Conservation (phyloP, 495 filamentous ascomycete species). For the Aspergillus steynii region DNA sequence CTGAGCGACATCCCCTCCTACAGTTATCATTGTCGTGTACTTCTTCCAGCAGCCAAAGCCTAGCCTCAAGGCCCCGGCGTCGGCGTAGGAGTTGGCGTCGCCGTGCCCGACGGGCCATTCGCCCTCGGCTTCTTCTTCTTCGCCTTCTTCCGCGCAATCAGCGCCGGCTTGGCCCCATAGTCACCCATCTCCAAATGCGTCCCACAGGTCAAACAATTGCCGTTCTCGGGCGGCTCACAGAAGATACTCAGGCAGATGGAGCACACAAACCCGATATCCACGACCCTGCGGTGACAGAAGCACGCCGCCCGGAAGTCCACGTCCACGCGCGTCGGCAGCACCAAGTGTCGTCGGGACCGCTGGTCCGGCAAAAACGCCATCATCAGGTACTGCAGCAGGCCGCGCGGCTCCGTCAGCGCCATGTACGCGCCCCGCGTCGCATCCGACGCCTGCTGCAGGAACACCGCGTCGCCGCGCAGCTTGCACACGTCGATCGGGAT, state of each 20-base stretch:
- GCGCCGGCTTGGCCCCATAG: conserved; percentile 71
- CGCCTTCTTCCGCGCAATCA: conserved; percentile 64
- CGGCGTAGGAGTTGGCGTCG: conserved; percentile 44
- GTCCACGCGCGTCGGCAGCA: conserved; percentile 76
- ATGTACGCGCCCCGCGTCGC: conserved; percentile 89
- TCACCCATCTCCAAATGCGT: conserved; percentile 75
- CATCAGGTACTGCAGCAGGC: conserved; percentile 89
- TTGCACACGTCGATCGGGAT: conserved; percentile 91
- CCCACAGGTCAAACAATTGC: conserved; percentile 86
- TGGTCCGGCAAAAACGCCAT: conserved; percentile 87
- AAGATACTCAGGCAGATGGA: conserved; percentile 91
- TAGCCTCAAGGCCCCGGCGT: conserved; percentile 41
- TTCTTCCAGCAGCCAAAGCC: too few species aligned
- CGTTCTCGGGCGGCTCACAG: conserved; percentile 62
- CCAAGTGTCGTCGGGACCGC: conserved; percentile 60
- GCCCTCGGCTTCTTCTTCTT: conserved; percentile 64
- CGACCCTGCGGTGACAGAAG: conserved; percentile 90
- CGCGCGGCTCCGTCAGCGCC: conserved; percentile 61
- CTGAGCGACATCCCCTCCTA: too few species aligned
- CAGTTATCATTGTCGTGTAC: too few species aligned
- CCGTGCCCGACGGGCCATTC: conserved; percentile 43
- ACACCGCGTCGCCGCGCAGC: conserved; percentile 82
- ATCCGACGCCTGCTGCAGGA: conserved; percentile 91
- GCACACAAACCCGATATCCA: conserved; percentile 93
- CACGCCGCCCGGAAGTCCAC: conserved; percentile 97